A percentile compares a stretch with the other conserved stretches of the same genome.
phyloP scores from a whole-genome alignment of 1,139 yeast genomes.

The Zygosaccharomyces pseudobailii region DNA sequence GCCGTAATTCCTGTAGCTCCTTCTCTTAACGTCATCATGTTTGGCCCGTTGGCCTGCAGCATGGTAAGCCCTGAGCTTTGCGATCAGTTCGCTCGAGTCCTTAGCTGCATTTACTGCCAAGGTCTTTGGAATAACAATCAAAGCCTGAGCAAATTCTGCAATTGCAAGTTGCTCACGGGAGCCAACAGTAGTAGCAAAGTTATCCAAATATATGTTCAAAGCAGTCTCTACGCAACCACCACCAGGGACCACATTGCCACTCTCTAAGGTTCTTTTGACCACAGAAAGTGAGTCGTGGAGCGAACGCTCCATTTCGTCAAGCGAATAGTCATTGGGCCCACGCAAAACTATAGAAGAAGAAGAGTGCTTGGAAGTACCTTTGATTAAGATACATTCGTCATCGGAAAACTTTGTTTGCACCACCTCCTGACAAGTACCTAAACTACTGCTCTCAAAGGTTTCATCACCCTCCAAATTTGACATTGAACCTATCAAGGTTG shows the following conservation, averaged over 20 bases:
- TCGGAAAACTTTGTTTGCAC: constrained; percentile 88
- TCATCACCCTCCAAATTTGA: constrained; percentile 97
- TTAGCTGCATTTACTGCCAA: constrained; percentile 97
- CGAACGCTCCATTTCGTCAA: constrained; percentile 98
- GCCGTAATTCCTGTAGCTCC: constrained; percentile 84
- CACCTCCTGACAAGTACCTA: constrained; percentile 92
- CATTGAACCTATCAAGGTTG: constrained; percentile 79
- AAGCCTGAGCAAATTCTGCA: constrained; percentile 91
- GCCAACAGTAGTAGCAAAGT: constrained; percentile 96
- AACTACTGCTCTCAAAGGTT: constrained; percentile 79
- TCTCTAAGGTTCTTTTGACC: constrained; percentile 92
- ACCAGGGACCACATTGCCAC: constrained; percentile 94
- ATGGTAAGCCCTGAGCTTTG: constrained; percentile 93
- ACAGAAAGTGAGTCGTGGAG: constrained; percentile 92
- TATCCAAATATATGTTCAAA: constrained; percentile 87
- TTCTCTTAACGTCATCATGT: constrained; percentile 75
- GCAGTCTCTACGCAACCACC: constrained; percentile 99
- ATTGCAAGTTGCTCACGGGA: constrained; percentile 97
- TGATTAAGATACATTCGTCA: constrained; percentile 92
- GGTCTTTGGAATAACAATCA: constrained; percentile 92
- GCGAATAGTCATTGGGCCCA: constrained; percentile 93
- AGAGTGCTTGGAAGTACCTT: constrained; percentile 91
- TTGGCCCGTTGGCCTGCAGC: constrained; percentile 90
- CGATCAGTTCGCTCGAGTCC: constrained; percentile 90
- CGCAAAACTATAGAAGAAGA: constrained; percentile 88